Base-by-base conservation (phyloP, 2,329 filamentous ascomycete genomes). In the Penicillium sp. region DNA sequence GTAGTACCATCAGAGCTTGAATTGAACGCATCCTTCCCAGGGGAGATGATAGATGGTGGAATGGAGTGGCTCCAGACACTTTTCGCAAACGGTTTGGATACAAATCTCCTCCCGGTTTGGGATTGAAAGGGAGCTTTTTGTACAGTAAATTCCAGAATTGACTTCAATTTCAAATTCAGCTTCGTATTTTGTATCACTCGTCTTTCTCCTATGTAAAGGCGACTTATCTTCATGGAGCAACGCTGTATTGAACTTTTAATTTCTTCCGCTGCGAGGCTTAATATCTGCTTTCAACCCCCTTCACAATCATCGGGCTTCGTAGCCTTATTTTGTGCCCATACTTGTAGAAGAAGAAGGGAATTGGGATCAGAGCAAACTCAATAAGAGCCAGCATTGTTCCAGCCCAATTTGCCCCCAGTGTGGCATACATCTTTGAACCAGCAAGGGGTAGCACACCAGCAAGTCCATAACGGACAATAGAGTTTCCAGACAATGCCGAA, bases 401-500 rank as follows among this genome's bases (percentile, higher is more conserved):
- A 0, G 87, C 87, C 87, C 87, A 91, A 51, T 87, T 83, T 0
- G 87, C 83, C 1, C 84, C 83, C 23, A 92, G 73, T 0, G 75
- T 73, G 2, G 63, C 64, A 65, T 90, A 91, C 81, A 93, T 85
- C 10, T 77, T 76, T 0, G 86, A 80, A 0, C 87, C 88, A 4
- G 87, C 86, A 1, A 91, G 76, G 0, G 89, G 89, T 4, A 91
- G 73, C 0, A 82, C 79, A 2, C 84, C 89, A 12, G 87, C 88
- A 51, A 90, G 78, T 5, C 85, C 68, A 44, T 81, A 85, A 33
- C 89, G 76, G 7, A 88, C 75, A n/a, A 91, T 84, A 0, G 86
- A 82, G 58, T 91, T 91, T 1, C 87, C 86, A 0, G 88, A 88
- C 2, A 91, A 74, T 0, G 89, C 89, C 1, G 83, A 87, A 1